Evolutionary conservation across 106 monocot species (phyloP), one percentile per base, ranked within the genome.

Genomic region (Narthecium ossifragum): DNA sequence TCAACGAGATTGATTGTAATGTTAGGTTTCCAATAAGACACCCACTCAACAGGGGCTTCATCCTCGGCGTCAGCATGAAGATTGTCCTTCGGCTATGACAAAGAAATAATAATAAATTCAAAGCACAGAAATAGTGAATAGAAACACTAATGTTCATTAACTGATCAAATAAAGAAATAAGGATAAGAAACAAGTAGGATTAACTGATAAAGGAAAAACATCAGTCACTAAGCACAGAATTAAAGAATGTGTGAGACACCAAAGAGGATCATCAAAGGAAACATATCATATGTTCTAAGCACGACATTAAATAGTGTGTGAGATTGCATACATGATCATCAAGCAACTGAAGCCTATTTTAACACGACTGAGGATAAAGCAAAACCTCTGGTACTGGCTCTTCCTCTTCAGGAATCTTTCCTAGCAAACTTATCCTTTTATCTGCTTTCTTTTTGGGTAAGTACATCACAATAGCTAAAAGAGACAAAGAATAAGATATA

Each of bases 11-110:
- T 90, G 55, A 96, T 74, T 38, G 96, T 96, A 25, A 96, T 64
- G 71, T 96, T 96, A 20, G 90, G 86, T 67, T 96, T 96, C 90
- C 83, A 90, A 58, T 81, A 96, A 31, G 96, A 83, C 68, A 90
- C 59, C 86, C 82, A 90, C 78, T 96, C 90, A 25, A 76, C 64
- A 54, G 65, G 76, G 1, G 30, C 69, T 34, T 82, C 82, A 61
- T 85, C 85, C 57, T 79, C 73, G 24, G 62, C 37, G 69, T 74
- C 72, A 46, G 14, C 25, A 26, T 69, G 38, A 45, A 29, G 13
- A 62, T 74, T 70, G 55, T 65, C 70, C 46, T 85, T 76, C 51
- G 61, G 57, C 75, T 83, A 62, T 53, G 69, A 45, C 0, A 77
- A 62, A 17, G 36, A 69, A 20, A 62, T 22, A 33, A 20, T 8